Percentiles rank a stretch among this genome's conserved stretches.
Evolutionary conservation across 768 basidiomycete genomes (phyloP).

Genomic region (Naganishia kalamii): DNA sequence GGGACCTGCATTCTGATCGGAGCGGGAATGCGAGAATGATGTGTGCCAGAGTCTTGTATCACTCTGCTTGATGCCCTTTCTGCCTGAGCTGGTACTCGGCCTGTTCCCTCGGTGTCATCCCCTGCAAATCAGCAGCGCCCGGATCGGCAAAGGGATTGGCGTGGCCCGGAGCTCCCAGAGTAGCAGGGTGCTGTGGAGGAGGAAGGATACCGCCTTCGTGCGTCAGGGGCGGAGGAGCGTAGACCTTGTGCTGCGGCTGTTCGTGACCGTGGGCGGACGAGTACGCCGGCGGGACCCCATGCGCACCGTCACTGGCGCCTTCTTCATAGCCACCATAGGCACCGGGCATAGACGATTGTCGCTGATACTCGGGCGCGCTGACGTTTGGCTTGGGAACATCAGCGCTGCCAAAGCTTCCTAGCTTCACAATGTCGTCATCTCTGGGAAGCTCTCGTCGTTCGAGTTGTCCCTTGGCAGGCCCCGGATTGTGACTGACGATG

Average conservation of each 20-base stretch:
- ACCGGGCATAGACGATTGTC: not conserved
- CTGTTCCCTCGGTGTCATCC: conserved; percentile 17
- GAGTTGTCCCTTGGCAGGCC: conserved; percentile 20
- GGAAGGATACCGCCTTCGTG: not conserved
- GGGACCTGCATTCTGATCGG: too few species aligned
- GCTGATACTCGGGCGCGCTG: not conserved
- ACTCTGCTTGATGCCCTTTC: conserved; percentile 11
- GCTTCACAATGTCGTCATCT: conserved; percentile 17
- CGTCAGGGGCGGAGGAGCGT: not conserved
- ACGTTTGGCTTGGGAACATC: conserved; percentile 4
- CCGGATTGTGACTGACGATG: not conserved
- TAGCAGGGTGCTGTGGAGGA: conserved; percentile 20
- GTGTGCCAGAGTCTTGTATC: not conserved
- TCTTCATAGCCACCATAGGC: not conserved
- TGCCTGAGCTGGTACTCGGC: conserved; percentile 18
- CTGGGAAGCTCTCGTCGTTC: conserved; percentile 7
- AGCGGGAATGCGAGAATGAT: not conserved
- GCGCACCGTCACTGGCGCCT: not conserved
- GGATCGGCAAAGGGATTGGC: not conserved
- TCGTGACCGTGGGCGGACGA: conserved; percentile 4
- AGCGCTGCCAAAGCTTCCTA: conserved; percentile 19
- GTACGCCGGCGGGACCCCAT: not conserved
- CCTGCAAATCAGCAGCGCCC: not conserved
- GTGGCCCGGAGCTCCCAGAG: too few species aligned
- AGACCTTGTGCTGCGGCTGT: not conserved